Percentiles rank a stretch among this genome's conserved stretches.
Evolutionary conservation across 352 stramenopile species (phyloP).

Genomic region (Phytophthora macrochlamydospora): DNA sequence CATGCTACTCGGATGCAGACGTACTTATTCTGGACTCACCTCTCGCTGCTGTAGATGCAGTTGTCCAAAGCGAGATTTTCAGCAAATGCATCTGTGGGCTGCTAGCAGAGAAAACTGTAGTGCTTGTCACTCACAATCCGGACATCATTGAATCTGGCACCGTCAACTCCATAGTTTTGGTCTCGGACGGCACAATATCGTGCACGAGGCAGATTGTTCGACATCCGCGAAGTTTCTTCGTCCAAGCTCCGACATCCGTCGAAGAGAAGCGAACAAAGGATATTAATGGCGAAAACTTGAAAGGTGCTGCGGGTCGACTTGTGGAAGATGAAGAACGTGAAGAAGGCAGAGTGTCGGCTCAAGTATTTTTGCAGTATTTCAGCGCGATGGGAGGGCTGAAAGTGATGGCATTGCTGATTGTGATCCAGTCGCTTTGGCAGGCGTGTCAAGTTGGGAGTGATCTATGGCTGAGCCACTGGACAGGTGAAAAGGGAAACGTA

Average conservation of each 20-base stretch:
- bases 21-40: constrained; percentile 92
- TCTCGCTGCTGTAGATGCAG: constrained; percentile 91
- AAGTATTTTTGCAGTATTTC: constrained; percentile 49
- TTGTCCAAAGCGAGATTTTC: constrained; percentile 93
- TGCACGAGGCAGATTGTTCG: not conserved
- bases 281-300: constrained; percentile 1
- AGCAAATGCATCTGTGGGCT: constrained; percentile 33
- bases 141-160: constrained; percentile 44
- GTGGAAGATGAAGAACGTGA: constrained; percentile 47
- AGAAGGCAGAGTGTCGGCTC: constrained; percentile 39
- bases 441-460: constrained; percentile 35
- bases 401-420: constrained; percentile 12
- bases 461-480: constrained; percentile 42
- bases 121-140: constrained; percentile 92
- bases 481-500: constrained; percentile 28
- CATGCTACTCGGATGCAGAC: constrained; percentile 59
- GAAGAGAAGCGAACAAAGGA: not conserved
- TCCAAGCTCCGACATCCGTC: not conserved
- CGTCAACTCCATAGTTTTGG: constrained; percentile 17
- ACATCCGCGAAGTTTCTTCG: constrained; percentile 4
- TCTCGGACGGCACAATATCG: constrained; percentile 16
- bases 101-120: constrained; percentile 56
- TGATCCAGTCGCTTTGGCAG: constrained; percentile 33
- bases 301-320: constrained; percentile 16
- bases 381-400: constrained; percentile 35